Conservation (phyloP, 345 rosid genomes). For the Reutealis trisperma region DNA sequence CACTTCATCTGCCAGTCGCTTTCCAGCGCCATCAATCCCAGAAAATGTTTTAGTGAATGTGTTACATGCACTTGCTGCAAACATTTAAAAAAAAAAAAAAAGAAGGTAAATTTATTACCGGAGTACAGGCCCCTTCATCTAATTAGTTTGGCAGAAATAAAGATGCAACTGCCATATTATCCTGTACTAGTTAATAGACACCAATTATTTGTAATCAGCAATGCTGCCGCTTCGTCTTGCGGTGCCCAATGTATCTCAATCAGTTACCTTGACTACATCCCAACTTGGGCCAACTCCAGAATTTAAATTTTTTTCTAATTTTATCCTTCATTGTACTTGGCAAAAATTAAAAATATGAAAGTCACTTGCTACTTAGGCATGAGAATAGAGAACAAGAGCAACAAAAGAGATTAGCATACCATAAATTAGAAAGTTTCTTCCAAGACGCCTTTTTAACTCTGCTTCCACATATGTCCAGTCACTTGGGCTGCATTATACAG, state of each 20-base stretch:
- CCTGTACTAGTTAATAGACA: not conserved
- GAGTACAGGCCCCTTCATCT: not conserved
- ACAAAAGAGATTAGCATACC: constrained; percentile 42
- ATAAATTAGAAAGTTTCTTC: constrained; percentile 78
- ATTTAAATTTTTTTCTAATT: not conserved
- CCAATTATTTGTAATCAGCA: not conserved
- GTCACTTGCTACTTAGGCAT: not conserved
- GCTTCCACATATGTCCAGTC: constrained; percentile 96
- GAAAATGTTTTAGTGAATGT: constrained; percentile 76
- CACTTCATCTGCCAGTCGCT: constrained; percentile 89
- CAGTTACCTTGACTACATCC: not conserved
- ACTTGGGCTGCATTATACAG: constrained; percentile 68
- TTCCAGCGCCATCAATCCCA: constrained; percentile 96
- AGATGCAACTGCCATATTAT: not conserved
- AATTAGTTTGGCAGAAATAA: not conserved
- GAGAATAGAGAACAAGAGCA: not conserved
- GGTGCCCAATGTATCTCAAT: not conserved
- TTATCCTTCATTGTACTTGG: not conserved
- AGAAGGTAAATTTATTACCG: constrained; percentile 9
- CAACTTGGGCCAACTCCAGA: not conserved
- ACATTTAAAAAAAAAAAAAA: constrained; percentile 11
- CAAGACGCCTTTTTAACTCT: constrained; percentile 88
- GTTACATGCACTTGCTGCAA: constrained; percentile 87
- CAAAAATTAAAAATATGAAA: not conserved
- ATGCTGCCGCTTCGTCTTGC: not conserved